These are phyloP conservation scores for Melampsora occidentalis DNA, from an alignment of 1,284 basidiomycete species.

Conservation along the genomic window DNA sequence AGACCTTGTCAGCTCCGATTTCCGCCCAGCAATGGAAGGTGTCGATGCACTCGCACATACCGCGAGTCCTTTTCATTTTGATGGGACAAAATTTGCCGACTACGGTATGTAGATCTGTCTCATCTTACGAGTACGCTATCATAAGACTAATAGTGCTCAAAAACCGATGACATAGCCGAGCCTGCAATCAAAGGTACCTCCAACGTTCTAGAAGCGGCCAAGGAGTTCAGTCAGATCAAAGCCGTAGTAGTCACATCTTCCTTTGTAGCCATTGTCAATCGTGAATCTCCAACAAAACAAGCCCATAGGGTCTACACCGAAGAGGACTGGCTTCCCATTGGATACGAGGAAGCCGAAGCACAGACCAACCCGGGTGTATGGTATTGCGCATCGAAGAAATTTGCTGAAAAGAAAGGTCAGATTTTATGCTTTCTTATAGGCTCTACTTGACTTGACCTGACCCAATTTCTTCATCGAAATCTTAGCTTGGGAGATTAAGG, in stretches of 20 bases:
- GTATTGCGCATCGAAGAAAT: slow-evolving; percentile 30
- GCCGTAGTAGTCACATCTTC: slow-evolving; percentile 69
- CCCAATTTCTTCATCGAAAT: background rate
- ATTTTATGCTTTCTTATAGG: slow-evolving; percentile 46
- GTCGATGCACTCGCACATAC: slow-evolving; percentile 65
- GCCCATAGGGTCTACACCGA: slow-evolving; percentile 51
- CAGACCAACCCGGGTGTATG: slow-evolving; percentile 3
- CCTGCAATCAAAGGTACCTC: slow-evolving; percentile 67
- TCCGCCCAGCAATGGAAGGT: slow-evolving; percentile 67
- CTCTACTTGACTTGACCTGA: background rate
- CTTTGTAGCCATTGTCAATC: slow-evolving; percentile 59
- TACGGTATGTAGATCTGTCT: slow-evolving; percentile 13
- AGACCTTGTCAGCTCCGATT: slow-evolving; percentile 54
- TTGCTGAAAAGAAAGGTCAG: slow-evolving; percentile 61
- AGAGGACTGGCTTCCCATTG: slow-evolving; percentile 67
- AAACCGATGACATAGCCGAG: slow-evolving; percentile 44
- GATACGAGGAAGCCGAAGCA: slow-evolving; percentile 54
- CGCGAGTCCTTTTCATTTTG: slow-evolving; percentile 59
- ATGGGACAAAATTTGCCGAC: slow-evolving; percentile 57
- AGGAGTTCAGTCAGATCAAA: slow-evolving; percentile 54
- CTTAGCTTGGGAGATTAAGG: slow-evolving; percentile 55
- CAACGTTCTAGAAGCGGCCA: slow-evolving; percentile 61
- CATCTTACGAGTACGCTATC: background rate
- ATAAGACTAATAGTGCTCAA: too few relatives aligned
- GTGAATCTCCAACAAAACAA: slow-evolving; percentile 45